Evolutionary conservation across 805 yeast genomes (phyloP), one percentile per base, ranked within the genome.

Genomic region (Metschnikowia hibisci): DNA sequence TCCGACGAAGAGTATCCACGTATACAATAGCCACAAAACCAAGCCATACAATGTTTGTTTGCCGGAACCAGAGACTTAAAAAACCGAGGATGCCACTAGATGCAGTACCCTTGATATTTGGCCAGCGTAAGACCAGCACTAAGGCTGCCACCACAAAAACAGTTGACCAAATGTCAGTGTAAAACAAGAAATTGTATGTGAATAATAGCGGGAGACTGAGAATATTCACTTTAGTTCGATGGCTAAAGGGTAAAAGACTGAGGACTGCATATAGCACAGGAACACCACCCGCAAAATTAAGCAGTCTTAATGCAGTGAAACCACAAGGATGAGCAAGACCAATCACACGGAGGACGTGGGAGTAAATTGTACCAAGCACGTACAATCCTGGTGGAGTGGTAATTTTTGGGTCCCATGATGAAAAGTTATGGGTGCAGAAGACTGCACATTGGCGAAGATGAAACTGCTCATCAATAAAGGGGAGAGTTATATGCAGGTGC

Each of bases 381-480:
- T 93, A 91, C 13, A 91, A 67, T 0, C 98, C 99, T 1, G 98
- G 98, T 1, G 99, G 99, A 0, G 99, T 93, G 2, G 99, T 91
- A 58, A 93, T 88, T 58, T 91, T 90, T 10, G 81, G 74, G 61
- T 93, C 88, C 57, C 57, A 53, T 1, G 66, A 55, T n/a, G 50
- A 42, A 65, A 81, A 88, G 40, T 79, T 67, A 10, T 83, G 84
- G 1, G 60, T 52, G 46, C 87, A 76, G 56, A 84, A 89, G 37
- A 68, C 72, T 45, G 78, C 72, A 6, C 95, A 81, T 69, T 93
- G 98, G 6, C 81, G 79, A 16, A 87, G 71, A 59, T 93, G 99
- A 64, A 91, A 91, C 10, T 77, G 71, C 62, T 93, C 99, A 66
- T 93, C 96, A 57, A 79, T 74, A 53, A 50, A 53, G 3, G 57